Evolutionary conservation across 257 asterid genomes (phyloP), one percentile per base, ranked within the genome.

Genomic region (Ophiorrhiza pumila): DNA sequence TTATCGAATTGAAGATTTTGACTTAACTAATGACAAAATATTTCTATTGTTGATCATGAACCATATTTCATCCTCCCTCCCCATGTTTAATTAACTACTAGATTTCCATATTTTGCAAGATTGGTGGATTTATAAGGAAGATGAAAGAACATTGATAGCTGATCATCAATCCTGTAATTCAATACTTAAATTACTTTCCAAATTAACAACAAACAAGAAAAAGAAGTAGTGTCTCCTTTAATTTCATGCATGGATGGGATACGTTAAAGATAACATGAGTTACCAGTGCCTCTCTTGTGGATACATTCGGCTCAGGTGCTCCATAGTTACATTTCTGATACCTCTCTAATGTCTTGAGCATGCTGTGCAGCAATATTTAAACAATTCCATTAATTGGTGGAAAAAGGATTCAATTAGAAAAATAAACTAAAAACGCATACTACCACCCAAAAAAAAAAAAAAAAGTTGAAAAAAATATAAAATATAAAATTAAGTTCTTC

Each of bases 261-360:
- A 52, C 13, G n/a, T 5, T 13, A 35, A 29, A 39, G 32, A 5
- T 8, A 22, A 22, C 2, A 49, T 43, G 71, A 68, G 22, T 53
- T 91, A 95, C 99, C 97, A 95, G 85, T 45, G 99, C 99, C 80
- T 91, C 99, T 79, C 98, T 87, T 46, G 96, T 61, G 76, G 98
- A 92, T 52, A 86, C 80, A 79, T 89, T 87, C 1, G 97, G 78
- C 77, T 95, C 99, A 10, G 99, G 99, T 55, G 95, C 96, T 87
- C 96, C 99, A 69, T 95, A 95, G 92, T 90, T 95, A 91, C 97
- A 86, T 78, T 92, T 95, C 68, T 95, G 99, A 77, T 95, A 95
- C 91, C 98, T 92, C 60, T 95, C 99, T 81, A 95, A 85, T 18
- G 98, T 95, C 74, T 89, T 90, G 74, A 90, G 95, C 98, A 95